These are phyloP conservation scores for Leccinum obscurum DNA, from an alignment of 768 basidiomycete genomes.

Conservation along the genomic window DNA sequence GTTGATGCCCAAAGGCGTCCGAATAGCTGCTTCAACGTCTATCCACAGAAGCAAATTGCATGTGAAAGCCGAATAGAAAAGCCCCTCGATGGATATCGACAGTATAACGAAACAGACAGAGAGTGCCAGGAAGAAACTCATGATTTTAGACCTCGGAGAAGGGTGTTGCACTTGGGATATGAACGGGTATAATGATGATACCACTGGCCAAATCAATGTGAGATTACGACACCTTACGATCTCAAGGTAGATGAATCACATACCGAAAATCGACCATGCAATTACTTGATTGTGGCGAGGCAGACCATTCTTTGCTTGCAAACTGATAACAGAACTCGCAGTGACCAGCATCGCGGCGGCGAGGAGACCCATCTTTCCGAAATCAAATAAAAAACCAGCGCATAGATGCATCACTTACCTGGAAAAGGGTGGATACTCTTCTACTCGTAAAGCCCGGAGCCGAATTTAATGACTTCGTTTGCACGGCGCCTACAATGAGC, in stretches of 20 bases:
- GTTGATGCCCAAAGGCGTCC: conserved; percentile 4
- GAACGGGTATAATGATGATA: conserved; percentile 55
- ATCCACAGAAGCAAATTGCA: conserved; percentile 67
- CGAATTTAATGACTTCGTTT: conserved; percentile 9
- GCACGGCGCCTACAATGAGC: conserved; percentile 35
- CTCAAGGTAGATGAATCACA: conserved; percentile 18
- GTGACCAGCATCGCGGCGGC: conserved; percentile 52
- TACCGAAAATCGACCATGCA: conserved; percentile 70
- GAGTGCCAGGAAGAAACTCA: conserved; percentile 69
- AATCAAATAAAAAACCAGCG: not conserved
- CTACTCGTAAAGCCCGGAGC: not conserved
- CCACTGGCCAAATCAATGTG: conserved; percentile 42
- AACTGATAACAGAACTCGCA: conserved; percentile 52
- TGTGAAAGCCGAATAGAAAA: conserved; percentile 76
- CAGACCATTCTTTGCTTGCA: conserved; percentile 68
- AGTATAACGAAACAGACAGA: conserved; percentile 75
- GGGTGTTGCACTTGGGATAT: conserved; percentile 35
- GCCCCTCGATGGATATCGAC: conserved; percentile 78
- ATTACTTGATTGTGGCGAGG: conserved; percentile 56
- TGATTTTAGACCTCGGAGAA: conserved; percentile 49
- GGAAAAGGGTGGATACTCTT: conserved; percentile 16
- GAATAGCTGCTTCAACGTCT: conserved; percentile 49
- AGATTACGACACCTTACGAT: not conserved
- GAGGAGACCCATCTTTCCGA: conserved; percentile 45
- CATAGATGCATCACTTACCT: conserved; percentile 19